Evolutionary conservation across 2,329 filamentous ascomycete species (phyloP).

Genomic region (Stagonosporopsis chrysanthemi): DNA sequence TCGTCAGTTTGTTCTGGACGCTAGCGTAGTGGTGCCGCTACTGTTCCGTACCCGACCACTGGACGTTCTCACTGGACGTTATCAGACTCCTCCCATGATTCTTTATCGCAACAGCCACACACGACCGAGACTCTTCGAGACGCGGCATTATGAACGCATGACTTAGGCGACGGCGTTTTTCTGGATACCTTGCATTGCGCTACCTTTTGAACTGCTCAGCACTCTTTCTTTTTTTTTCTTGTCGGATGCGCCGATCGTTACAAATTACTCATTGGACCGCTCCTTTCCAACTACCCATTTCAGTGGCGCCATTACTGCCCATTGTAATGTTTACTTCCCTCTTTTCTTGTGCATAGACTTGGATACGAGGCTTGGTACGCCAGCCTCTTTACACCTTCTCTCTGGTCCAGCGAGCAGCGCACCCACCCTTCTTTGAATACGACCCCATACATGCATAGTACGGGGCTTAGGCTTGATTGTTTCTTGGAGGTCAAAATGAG

Average conservation of each 20-base stretch:
- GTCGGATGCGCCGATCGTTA: conserved; percentile 7
- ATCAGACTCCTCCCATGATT: conserved; percentile 12
- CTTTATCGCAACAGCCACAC: conserved; percentile 19
- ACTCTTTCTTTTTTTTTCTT: conserved; percentile 8
- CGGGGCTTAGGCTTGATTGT: conserved; percentile 12
- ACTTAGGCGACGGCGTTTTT: conserved; percentile 26
- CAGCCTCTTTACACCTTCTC: conserved; percentile 7
- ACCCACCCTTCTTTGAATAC: background rate
- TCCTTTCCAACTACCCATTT: background rate
- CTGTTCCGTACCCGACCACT: conserved; percentile 17
- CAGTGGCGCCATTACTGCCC: conserved; percentile 4
- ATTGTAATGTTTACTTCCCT: conserved; percentile 3
- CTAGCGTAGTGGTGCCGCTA: conserved; percentile 28
- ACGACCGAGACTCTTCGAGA: conserved; percentile 8
- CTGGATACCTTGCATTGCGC: conserved; percentile 13
- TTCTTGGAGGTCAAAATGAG: conserved; percentile 11
- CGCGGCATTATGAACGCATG: conserved; percentile 24
- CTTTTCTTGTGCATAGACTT: conserved; percentile 16
- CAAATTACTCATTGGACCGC: conserved; percentile 5
- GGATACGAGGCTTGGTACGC: conserved; percentile 9
- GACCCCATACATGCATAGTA: background rate
- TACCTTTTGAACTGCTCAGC: conserved; percentile 13
- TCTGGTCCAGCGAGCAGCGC: conserved; percentile 4
- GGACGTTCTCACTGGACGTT: conserved; percentile 5
- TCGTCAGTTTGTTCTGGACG: conserved; percentile 39